Evolutionary conservation across 345 rosid species (phyloP).

Genomic region (Lenwebbia sp.): DNA sequence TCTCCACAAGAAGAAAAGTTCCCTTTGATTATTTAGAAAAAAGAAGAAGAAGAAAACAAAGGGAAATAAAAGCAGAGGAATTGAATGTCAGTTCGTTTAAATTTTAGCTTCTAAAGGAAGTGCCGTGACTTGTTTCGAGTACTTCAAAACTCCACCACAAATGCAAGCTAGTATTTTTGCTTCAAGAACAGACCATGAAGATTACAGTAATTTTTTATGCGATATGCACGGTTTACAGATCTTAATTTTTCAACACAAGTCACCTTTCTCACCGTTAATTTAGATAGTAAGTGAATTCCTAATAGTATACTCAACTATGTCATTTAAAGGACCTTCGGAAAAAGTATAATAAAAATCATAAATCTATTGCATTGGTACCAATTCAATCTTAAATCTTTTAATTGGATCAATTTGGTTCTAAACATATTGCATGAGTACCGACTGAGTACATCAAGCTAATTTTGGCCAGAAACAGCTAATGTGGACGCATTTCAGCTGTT

Average conservation of each 20-base stretch:
- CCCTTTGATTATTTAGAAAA: not conserved
- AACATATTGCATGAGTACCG: too few species aligned
- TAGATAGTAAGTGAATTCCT: not conserved
- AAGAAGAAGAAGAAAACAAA: not conserved
- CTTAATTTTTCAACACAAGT: not conserved
- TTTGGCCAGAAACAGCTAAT: too few species aligned
- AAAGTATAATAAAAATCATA: too few species aligned
- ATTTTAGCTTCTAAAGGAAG: too few species aligned
- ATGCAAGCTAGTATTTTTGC: not conserved
- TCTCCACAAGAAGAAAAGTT: not conserved
- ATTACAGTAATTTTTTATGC: not conserved
- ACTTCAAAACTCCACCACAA: not conserved
- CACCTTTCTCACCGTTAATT: not conserved
- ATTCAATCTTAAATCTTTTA: too few species aligned
- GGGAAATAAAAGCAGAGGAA: not conserved
- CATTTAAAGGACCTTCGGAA: not conserved
- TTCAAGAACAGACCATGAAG: not conserved
- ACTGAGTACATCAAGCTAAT: too few species aligned
- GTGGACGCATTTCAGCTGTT: too few species aligned
- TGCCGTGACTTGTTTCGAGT: not conserved
- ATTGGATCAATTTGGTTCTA: too few species aligned
- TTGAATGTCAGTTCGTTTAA: not conserved
- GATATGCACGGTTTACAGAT: not conserved
- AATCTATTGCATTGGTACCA: too few species aligned
- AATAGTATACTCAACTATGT: not conserved